A percentile compares a stretch with the other conserved stretches of the same genome.
phyloP scores from a whole-genome alignment of 441 rosid genomes.

The Gossypium schwendimanii region DNA sequence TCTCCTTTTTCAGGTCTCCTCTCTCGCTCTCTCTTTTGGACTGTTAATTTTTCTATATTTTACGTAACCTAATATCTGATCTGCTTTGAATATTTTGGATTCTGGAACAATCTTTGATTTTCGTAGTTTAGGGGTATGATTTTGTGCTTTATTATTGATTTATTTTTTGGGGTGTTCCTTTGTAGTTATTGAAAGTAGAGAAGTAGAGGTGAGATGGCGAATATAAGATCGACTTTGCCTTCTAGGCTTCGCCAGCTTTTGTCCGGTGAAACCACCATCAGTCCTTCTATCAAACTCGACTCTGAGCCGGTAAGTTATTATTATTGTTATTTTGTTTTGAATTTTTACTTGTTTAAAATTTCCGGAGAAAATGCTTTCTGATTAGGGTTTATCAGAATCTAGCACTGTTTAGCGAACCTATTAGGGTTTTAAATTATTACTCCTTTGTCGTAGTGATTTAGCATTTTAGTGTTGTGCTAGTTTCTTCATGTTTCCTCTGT shows the following conservation, averaged over 20 bases:
- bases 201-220: conserved; percentile 56
- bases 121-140: not conserved
- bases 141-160: not conserved
- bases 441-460: not conserved
- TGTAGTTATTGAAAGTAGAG: conserved; percentile 37
- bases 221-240: conserved; percentile 83
- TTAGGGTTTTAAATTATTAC: not conserved
- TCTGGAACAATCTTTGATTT: conserved; percentile 9
- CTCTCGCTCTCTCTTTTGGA: not conserved
- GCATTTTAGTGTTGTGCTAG: not conserved
- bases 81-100: conserved; percentile 17
- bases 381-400: conserved; percentile 10
- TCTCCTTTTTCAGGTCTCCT: conserved; percentile 27
- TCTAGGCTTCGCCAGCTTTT: conserved; percentile 87
- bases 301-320: conserved; percentile 71
- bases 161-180: not conserved
- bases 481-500: not conserved
- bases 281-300: conserved; percentile 76
- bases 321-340: not conserved
- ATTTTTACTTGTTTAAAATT: not conserved
- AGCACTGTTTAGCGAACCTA: not conserved
- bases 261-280: conserved; percentile 74
- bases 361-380: not conserved
- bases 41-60: not conserved
- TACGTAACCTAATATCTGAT: conserved; percentile 22